Conservation (phyloP, 208 protist genomes). For the Crithidia fasciculata region DNA sequence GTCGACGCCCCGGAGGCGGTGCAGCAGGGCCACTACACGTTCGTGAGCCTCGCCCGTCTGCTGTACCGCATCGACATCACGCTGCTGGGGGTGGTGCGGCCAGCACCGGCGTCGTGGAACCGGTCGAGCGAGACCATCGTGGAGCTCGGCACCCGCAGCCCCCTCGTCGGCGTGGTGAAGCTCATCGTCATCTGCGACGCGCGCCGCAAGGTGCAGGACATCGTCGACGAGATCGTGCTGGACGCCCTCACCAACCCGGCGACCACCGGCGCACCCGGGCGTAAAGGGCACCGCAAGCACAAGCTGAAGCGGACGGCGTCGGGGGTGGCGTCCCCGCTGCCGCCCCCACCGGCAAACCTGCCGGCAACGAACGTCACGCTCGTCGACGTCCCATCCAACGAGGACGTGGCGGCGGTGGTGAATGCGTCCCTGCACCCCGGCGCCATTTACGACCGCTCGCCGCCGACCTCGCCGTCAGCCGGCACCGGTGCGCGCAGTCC, state of each 20-base stretch:
- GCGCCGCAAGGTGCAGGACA: conserved; percentile 23
- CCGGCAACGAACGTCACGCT: conserved; percentile 21
- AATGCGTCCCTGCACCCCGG: background rate
- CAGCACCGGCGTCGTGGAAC: background rate
- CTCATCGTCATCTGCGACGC: conserved; percentile 46
- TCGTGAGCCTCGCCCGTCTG: conserved; percentile 36
- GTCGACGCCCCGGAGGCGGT: conserved; percentile 29
- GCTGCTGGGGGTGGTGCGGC: conserved; percentile 38
- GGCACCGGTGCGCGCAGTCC: background rate
- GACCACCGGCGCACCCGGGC: background rate
- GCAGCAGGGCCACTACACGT: conserved; percentile 29
- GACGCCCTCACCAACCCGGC: conserved; percentile 27
- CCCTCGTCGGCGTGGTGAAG: conserved; percentile 32
- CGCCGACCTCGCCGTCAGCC: background rate
- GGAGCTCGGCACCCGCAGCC: conserved; percentile 34
- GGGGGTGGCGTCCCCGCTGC: background rate
- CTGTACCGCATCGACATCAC: conserved; percentile 39
- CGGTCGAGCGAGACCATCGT: conserved; percentile 20
- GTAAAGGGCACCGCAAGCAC: background rate
- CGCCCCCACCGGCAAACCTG: conserved; percentile 19
- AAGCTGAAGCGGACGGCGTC: background rate
- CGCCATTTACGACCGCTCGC: background rate
- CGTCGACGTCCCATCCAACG: background rate
- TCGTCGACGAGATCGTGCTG: conserved; percentile 19
- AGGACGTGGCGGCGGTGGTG: background rate